phyloP scores from a whole-genome alignment of 2,329 filamentous ascomycete species.

The Aureobasidium sp. region DNA sequence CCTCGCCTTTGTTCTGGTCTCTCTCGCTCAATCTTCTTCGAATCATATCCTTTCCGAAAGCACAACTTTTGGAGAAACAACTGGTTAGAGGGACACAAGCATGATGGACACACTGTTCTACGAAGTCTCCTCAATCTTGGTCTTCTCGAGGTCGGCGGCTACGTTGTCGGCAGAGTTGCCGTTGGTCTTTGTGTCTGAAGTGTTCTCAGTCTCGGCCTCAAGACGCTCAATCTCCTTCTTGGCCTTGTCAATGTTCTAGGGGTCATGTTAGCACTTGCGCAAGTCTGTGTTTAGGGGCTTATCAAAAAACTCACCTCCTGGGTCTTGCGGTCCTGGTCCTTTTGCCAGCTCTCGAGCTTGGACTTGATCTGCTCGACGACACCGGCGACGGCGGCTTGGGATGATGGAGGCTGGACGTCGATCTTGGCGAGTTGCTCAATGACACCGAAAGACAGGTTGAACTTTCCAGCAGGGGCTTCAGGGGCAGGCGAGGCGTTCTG shows the following conservation, averaged over 20 bases:
- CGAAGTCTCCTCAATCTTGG: slow-evolving; percentile 47
- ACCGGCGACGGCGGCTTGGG: slow-evolving; percentile 68
- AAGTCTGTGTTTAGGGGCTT: not conserved
- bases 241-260: slow-evolving; percentile 89
- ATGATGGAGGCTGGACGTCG: slow-evolving; percentile 80
- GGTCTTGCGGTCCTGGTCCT: slow-evolving; percentile 81
- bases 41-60: not conserved
- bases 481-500: slow-evolving; percentile 32
- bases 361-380: slow-evolving; percentile 83
- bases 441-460: slow-evolving; percentile 82
- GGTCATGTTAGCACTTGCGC: slow-evolving; percentile 24
- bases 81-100: not conserved
- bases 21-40: not conserved
- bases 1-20: not conserved
- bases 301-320: slow-evolving; percentile 59
- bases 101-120: not conserved
- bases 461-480: slow-evolving; percentile 48
- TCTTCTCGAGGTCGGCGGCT: slow-evolving; percentile 53
- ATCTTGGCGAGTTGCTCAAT: slow-evolving; percentile 84
- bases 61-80: not conserved
- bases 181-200: slow-evolving; percentile 42
- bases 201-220: slow-evolving; percentile 57
- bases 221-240: slow-evolving; percentile 90
- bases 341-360: slow-evolving; percentile 87
- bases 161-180: slow-evolving; percentile 48